Evolutionary conservation across 1,284 basidiomycete species (phyloP).

Genomic region (Pyrrhoderma lamaoense): DNA sequence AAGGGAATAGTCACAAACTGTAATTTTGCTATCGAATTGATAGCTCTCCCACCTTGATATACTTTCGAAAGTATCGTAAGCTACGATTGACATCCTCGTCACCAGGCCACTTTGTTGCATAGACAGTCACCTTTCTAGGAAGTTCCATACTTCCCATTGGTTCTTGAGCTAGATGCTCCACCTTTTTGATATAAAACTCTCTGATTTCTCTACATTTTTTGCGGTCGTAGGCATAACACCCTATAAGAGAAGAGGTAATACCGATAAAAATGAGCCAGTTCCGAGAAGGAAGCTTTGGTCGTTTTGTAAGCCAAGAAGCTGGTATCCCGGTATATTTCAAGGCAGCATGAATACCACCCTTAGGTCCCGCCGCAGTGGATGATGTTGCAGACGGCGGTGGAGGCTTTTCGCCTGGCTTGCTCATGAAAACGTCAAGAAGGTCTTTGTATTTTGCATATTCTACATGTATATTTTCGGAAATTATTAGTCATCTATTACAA

Average conservation of each 20-base stretch:
- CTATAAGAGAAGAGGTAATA: conserved; percentile 62
- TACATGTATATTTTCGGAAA: too few relatives aligned
- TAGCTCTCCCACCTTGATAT: conserved; percentile 85
- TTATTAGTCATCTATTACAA: too few relatives aligned
- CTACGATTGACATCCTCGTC: conserved; percentile 89
- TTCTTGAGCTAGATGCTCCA: conserved; percentile 68
- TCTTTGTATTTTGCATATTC: too few relatives aligned
- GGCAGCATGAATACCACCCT: conserved; percentile 45
- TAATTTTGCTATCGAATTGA: too few relatives aligned
- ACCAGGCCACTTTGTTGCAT: conserved; percentile 86
- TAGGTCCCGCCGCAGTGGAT: background rate
- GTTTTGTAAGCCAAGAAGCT: conserved; percentile 63
- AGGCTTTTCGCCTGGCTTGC: conserved; percentile 8
- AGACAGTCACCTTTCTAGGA: conserved; percentile 81
- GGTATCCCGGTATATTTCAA: conserved; percentile 65
- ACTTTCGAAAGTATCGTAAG: conserved; percentile 87
- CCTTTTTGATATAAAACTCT: conserved; percentile 72
- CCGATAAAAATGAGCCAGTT: conserved; percentile 92
- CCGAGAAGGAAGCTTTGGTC: conserved; percentile 77
- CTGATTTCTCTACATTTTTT: conserved; percentile 71
- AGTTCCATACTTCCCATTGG: conserved; percentile 59
- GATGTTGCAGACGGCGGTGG: background rate
- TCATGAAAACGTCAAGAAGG: conserved; percentile 6
- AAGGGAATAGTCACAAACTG: conserved; percentile 11
- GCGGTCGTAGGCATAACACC: conserved; percentile 82